Evolutionary conservation across 2,329 filamentous ascomycete genomes (phyloP), one percentile per base, ranked within the genome.

Genomic region (Alternaria infectoria): DNA sequence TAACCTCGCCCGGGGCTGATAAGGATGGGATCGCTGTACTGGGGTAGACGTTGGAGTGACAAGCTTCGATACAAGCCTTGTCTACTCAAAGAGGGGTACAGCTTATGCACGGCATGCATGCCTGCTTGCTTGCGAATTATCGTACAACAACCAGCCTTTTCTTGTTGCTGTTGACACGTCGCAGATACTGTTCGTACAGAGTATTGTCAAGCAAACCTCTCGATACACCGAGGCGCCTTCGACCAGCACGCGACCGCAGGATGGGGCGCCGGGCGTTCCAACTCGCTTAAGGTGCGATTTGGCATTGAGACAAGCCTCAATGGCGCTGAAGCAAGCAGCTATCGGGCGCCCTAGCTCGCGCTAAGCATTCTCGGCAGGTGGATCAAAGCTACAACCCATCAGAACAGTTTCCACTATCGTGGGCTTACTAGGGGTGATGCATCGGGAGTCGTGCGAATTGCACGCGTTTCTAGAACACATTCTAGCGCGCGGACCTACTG

Each of bases 1-100:
- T 65, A 66, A 70, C 54, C 57, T 51, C 57, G 46, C 50, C 54
- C 61, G 36, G 63, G 66, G 54, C 56, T 69, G 74, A 75, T 75
- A 76, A 73, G 69, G 65, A 60, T 59, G 67, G 58, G 30, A 60
- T 61, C 58, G 64, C 60, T 45, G 54, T 40, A 59, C 51, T 43
- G 62, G 64, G 63, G 61, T 55, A 63, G 28, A 51, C 13, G 54
- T 54, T 50, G 56, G 62, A 21, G 54, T 64, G 44, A 54, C 60
- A 58, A 59, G 58, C 57, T 62, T 55, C 52, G 54, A 59, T 57
- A 57, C 55, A 55, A 66, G 60, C 67, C 68, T 67, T 59, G 63
- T 61, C 56, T 56, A 62, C 56, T 55, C 49, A 51, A 65, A 68
- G 70, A 72, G 72, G 69, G 73, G 66, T 65, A 54, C 32, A 57